These are phyloP conservation scores for Dendrobium catenatum DNA, from an alignment of 106 monocot species.

Conservation along the genomic window DNA sequence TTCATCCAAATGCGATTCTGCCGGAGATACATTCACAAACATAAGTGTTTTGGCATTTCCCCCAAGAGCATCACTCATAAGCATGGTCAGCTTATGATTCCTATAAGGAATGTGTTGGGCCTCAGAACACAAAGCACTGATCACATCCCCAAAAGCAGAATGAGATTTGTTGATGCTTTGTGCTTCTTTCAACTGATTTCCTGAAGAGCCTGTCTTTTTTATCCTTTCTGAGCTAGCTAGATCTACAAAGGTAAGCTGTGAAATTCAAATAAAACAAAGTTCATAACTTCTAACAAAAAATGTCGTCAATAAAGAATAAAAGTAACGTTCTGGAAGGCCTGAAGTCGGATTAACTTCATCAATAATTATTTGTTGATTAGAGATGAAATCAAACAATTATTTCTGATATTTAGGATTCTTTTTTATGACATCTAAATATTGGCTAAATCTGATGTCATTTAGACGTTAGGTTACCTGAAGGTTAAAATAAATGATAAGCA, in stretches of 20 bases:
- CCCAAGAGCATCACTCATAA: constrained; percentile 98
- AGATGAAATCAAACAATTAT: no score
- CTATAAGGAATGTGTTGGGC: constrained; percentile 95
- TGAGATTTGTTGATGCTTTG: constrained; percentile 97
- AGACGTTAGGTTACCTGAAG: no score
- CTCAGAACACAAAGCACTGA: constrained; percentile 85
- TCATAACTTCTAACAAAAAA: not conserved
- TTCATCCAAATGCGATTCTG: constrained; percentile 87
- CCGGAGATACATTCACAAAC: constrained; percentile 97
- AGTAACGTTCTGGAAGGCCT: no score
- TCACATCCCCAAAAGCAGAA: constrained; percentile 95
- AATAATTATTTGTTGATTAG: no score
- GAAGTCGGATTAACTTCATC: no score
- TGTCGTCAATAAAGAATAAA: no score
- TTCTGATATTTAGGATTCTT: no score
- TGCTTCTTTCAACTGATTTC: constrained; percentile 89
- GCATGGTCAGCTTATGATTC: constrained; percentile 96
- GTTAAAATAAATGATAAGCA: no score
- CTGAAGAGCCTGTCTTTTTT: constrained; percentile 88
- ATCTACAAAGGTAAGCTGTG: constrained; percentile 97
- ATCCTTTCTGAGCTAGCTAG: constrained; percentile 98
- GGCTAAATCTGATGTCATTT: no score
- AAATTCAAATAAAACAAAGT: constrained; percentile 3
- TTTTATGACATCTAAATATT: no score
- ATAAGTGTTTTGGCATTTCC: constrained; percentile 97